Base-by-base conservation (phyloP, 495 filamentous ascomycete genomes). In the Apodospora peruviana region DNA sequence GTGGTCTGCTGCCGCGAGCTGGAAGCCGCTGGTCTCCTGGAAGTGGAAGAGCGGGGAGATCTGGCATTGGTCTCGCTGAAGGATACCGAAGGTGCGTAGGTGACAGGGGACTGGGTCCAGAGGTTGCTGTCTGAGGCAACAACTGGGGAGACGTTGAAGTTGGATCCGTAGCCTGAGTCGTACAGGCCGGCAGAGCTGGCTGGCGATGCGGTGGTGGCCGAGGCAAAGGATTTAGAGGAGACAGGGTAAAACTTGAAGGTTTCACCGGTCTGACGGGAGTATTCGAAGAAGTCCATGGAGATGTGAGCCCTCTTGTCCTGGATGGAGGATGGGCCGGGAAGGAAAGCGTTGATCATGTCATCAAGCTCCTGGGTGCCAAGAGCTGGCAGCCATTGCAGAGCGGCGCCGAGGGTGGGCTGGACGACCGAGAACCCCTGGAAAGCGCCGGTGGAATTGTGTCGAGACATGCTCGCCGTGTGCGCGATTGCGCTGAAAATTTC, bases 271-370 rank as follows among this genome's bases (percentile, higher is more conserved):
- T 52, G 62, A 35, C 61, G 61, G 29, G 61, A 53, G 47, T 65
- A 66, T 48, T 74, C 68, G 51, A 72, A 76, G 64, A 80, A 80
- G 50, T 80, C 76, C 59, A 79, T 62, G 18, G 76, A 73, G 29
- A 79, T 66, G 41, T 71, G 60, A 19, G 74, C 71, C 16, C 76
- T 67, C 69, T 80, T 80, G 47, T 76, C 72, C 50, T 65, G 54
- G 56, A 76, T 74, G 37, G 75, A 65, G 40, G 66, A 68, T 41
- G 69, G 47, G 18, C 77, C 77, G 17, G 70, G 61, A 37, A 81
- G 59, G 46, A 77, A 74, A 39, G 68, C 65, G 55, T 77, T 56
- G 51, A 81, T 70, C 67, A 79, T 62, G 29, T 71, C 65, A 45
- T 81, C 75, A 36, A 79, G 66, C 57, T 79, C 73, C 47, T 64